Percentiles rank a stretch among this genome's conserved stretches.
Conservation (phyloP, 768 basidiomycete species). For the Tulasnella sp. region DNA sequence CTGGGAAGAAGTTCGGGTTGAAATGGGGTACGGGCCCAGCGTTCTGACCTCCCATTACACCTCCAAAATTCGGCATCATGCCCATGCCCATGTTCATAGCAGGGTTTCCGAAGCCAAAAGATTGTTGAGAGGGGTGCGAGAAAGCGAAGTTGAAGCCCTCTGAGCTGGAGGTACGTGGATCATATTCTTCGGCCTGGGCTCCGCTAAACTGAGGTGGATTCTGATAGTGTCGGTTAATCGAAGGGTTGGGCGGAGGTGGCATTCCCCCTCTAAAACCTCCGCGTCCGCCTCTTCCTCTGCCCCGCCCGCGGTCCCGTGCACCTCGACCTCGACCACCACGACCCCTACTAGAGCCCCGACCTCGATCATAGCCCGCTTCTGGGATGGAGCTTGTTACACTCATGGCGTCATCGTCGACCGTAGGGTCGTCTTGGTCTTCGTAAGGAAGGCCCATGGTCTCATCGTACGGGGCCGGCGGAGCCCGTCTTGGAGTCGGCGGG, state of each 20-base stretch:
- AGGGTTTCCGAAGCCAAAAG: slow-evolving; percentile 36
- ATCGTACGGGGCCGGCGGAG: slow-evolving; percentile 68
- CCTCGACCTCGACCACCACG: slow-evolving; percentile 30
- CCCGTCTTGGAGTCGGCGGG: slow-evolving; percentile 49
- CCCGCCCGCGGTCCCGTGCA: slow-evolving; percentile 23
- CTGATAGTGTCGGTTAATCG: background rate
- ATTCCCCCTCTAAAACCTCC: background rate
- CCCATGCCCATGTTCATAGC: slow-evolving; percentile 32
- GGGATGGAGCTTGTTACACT: background rate
- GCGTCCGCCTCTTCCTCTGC: slow-evolving; percentile 11
- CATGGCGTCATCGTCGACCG: background rate
- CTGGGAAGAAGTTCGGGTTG: slow-evolving; percentile 12
- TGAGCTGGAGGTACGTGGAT: slow-evolving; percentile 29
- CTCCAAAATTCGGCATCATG: slow-evolving; percentile 48
- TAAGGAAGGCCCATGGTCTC: slow-evolving; percentile 38
- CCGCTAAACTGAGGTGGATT: background rate
- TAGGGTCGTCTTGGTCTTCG: background rate
- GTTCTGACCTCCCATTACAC: slow-evolving; percentile 38
- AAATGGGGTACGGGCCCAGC: slow-evolving; percentile 9
- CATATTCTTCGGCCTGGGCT: slow-evolving; percentile 34
- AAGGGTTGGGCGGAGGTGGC: background rate
- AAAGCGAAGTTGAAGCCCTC: background rate
- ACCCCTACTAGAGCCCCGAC: background rate
- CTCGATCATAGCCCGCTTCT: background rate
- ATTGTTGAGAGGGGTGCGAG: background rate